Base-by-base conservation (phyloP, 2,329 filamentous ascomycete species). In the Pseudocercospora macadamiae region DNA sequence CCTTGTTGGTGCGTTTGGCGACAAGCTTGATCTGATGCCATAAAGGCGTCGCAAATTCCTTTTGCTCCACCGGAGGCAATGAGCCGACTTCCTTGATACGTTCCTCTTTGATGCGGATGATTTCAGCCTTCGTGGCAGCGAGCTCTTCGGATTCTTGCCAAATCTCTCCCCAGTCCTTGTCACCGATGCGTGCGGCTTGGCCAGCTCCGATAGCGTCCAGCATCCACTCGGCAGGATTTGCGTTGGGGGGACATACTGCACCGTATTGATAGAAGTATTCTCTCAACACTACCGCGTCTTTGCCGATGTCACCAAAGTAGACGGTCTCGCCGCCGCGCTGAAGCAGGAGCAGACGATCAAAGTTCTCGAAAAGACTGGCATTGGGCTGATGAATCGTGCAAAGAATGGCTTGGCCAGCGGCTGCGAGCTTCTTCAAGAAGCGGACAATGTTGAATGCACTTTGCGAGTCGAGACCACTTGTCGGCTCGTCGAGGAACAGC, bases 301-400 rank as follows among this genome's bases (percentile, higher is more conserved):
- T 81, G 49, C 91, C 91, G 42, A 96, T 89, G 59, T 93, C 87
- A 18, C 91, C 91, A 69, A 95, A 93, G 77, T 96, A 96, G 51
- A 96, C 90, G 47, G 89, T 90, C 55, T 87, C 83, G 3, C 91
- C 91, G 60, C 91, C 91, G 37, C 84, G 83, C 74, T 93, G 86
- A 2, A 96, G 82, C 2, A 96, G 81, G 4, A 96, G 78, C 1
- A 96, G 82, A 10, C 91, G 84, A 71, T 96, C 91, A 65, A 96
- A 96, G 74, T 92, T 89, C 73, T 95, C 90, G 66, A 96, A 96
- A 0, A 96, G 81, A 0, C 90, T 87, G 14, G 90, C 89, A 65
- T 92, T 93, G 1, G 92, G 91, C 72, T 96, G 92, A 73, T 96
- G 92, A 63, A 96, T 96, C 0, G 92, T 96, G 76, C 91, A 96